Conservation (phyloP, 1,284 basidiomycete species). For the Ganoderma leucocontextum region DNA sequence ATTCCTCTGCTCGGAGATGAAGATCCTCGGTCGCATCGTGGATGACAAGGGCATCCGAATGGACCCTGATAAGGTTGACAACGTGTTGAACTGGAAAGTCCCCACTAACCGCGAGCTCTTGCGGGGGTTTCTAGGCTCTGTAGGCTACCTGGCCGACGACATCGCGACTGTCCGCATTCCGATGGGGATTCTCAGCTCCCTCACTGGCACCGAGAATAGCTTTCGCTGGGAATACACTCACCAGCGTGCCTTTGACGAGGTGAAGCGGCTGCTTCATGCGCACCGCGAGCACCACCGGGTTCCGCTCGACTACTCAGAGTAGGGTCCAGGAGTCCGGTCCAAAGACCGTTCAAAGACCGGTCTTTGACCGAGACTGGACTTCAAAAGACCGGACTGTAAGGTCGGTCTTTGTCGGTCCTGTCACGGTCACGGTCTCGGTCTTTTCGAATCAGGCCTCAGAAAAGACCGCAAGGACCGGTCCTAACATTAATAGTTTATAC, state of each 20-base stretch:
- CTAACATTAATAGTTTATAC: too few relatives aligned
- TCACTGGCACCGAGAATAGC: neutral
- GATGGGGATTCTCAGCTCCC: neutral
- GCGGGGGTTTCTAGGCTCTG: neutral
- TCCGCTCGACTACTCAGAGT: neutral
- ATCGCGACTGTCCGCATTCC: neutral
- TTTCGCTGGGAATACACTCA: neutral
- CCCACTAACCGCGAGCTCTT: neutral
- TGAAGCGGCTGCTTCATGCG: neutral
- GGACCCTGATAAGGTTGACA: neutral
- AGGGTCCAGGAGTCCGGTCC: too few relatives aligned
- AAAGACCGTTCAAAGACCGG: too few relatives aligned
- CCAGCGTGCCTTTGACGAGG: neutral
- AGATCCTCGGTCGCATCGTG: constrained; percentile 43
- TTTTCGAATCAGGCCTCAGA: too few relatives aligned
- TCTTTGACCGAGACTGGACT: too few relatives aligned
- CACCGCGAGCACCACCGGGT: neutral
- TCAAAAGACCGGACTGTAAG: too few relatives aligned
- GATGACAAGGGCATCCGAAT: constrained; percentile 21
- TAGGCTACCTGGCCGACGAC: neutral
- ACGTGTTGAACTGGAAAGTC: neutral
- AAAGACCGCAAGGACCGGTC: too few relatives aligned
- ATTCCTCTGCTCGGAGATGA: constrained; percentile 35
- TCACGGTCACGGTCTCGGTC: too few relatives aligned
- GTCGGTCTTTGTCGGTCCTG: too few relatives aligned